These are phyloP conservation scores for Aspergillus caelatus DNA, from an alignment of 2,329 filamentous ascomycete genomes.

Conservation along the genomic window DNA sequence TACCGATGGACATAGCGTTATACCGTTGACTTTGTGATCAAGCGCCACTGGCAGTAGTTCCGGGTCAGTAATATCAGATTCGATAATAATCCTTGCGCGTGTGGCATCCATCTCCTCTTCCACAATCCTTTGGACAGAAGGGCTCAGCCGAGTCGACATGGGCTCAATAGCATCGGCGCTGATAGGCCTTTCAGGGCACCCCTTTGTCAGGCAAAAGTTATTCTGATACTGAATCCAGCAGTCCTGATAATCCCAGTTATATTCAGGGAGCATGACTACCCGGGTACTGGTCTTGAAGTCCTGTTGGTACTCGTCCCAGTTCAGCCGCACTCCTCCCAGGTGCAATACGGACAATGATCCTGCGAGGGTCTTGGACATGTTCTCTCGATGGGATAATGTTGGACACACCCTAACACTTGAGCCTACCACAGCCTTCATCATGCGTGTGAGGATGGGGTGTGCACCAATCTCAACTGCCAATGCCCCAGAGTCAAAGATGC, in stretches of 20 bases:
- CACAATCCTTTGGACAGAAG: not conserved
- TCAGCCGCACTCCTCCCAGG: constrained; percentile 37
- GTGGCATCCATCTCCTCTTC: not conserved
- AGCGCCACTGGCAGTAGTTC: not conserved
- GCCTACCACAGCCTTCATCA: constrained; percentile 40
- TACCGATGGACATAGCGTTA: not conserved
- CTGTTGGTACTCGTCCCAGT: constrained; percentile 47
- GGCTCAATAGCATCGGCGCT: not conserved
- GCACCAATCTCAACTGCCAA: constrained; percentile 40
- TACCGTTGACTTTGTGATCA: not conserved
- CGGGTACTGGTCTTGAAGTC: constrained; percentile 35
- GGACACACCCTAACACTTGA: not conserved
- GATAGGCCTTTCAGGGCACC: not conserved
- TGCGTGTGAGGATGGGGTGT: constrained; percentile 48
- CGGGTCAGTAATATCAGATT: not conserved
- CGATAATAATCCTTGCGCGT: not conserved
- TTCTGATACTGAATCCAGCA: not conserved
- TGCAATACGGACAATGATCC: constrained; percentile 37
- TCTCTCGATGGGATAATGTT: constrained; percentile 39
- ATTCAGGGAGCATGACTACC: constrained; percentile 22
- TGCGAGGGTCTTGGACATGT: constrained; percentile 44
- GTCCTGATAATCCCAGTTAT: not conserved
- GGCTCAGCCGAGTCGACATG: not conserved
- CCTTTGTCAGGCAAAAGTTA: not conserved
- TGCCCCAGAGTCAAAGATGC: not conserved